phyloP scores from a whole-genome alignment of 495 filamentous ascomycete genomes.

The Lichina pygmaea region DNA sequence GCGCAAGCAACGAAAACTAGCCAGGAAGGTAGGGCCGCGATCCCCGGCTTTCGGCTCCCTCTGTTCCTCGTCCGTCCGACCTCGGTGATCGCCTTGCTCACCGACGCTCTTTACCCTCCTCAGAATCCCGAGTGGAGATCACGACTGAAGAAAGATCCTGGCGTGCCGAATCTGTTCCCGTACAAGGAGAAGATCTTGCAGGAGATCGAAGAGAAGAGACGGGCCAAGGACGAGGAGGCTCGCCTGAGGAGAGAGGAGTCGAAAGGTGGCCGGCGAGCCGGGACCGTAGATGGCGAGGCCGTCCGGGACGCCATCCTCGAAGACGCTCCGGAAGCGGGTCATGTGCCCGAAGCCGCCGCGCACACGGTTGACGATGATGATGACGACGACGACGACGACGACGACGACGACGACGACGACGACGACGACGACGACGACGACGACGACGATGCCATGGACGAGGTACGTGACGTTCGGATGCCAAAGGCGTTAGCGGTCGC shows the following conservation, averaged over 20 bases:
- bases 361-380: conserved; percentile 9
- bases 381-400: conserved; percentile 9
- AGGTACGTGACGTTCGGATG: conserved; percentile 9
- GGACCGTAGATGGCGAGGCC: conserved; percentile 8
- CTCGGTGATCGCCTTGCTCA: neutral
- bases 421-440: conserved; percentile 16
- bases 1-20: conserved; percentile 60
- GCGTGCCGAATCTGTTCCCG: conserved; percentile 90
- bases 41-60: no score
- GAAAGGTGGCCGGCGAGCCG: conserved; percentile 22
- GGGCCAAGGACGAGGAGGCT: conserved; percentile 55
- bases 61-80: neutral
- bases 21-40: conserved; percentile 34
- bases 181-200: conserved; percentile 88
- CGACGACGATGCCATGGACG: conserved; percentile 17
- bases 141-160: conserved; percentile 83
- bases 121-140: conserved; percentile 85
- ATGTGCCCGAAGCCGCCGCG: no score
- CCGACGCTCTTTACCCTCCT: neutral
- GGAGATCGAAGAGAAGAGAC: conserved; percentile 74
- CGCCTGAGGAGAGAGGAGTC: conserved; percentile 40
- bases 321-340: no score
- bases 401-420: conserved; percentile 5
- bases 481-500: conserved; percentile 6
- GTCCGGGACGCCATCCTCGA: conserved; percentile 7